Evolutionary conservation across 78 protist genomes (phyloP).

Genomic region (Dictyostelium firmibasis): DNA sequence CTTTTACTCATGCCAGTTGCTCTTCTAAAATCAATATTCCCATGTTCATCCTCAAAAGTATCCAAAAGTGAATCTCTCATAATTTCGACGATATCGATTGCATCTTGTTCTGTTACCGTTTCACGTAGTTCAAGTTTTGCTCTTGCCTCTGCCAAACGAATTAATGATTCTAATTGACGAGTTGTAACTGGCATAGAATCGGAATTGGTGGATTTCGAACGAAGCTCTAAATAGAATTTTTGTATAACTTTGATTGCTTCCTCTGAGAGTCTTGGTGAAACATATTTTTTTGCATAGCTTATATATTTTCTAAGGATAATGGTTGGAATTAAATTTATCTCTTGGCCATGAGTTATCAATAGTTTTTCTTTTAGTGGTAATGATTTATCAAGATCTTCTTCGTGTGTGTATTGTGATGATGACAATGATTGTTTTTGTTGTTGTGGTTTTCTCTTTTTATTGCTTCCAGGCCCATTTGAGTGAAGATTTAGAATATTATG

Average conservation of each 20-base stretch:
- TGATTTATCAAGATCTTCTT: neutral
- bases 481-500: constrained; percentile 91
- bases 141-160: constrained; percentile 97
- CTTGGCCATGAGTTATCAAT: constrained; percentile 3
- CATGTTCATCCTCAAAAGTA: constrained; percentile 66
- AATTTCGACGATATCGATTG: constrained; percentile 74
- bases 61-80: constrained; percentile 64
- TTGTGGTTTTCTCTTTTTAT: constrained; percentile 22
- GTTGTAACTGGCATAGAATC: constrained; percentile 94
- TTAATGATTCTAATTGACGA: constrained; percentile 98
- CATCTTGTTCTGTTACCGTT: constrained; percentile 85
- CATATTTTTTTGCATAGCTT: constrained; percentile 93
- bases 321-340: constrained; percentile 87
- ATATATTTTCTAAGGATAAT: constrained; percentile 94
- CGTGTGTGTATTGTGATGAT: neutral
- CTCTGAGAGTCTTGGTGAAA: constrained; percentile 88
- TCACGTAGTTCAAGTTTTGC: constrained; percentile 96
- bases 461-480: neutral
- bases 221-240: constrained; percentile 88
- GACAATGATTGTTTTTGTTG: neutral
- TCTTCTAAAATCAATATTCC: constrained; percentile 62
- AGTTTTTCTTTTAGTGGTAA: constrained; percentile 26
- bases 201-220: neutral
- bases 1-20: constrained; percentile 46
- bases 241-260: constrained; percentile 87